Base-by-base conservation (phyloP, 306 rosid genomes). In the Ammopiptanthus mongolicus region DNA sequence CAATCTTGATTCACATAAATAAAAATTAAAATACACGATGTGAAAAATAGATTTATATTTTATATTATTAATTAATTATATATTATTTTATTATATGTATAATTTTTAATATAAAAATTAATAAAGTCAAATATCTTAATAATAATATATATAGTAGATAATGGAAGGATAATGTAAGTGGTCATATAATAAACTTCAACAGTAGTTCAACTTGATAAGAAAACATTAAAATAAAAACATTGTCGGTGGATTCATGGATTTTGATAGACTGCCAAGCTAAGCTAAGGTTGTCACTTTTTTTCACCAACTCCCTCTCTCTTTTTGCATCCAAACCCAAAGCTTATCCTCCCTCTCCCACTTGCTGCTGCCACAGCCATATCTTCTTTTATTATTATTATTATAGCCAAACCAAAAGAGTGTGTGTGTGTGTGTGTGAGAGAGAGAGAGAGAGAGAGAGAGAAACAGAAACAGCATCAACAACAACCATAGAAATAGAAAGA, bases 201-300 rank as follows among this genome's bases (percentile, higher is more conserved):
- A n/a, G n/a, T n/a, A n/a, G n/a, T n/a, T n/a, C n/a, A n/a, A 25
- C 1, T 25, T 33, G 7, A 33, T 4, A 33, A 33, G 37, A 33
- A 14, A 55, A 1, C 15, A 41, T 42, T 74, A 74, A 69, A 77
- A 69, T 46, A 83, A 51, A 55, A 80, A 44, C 15, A 53, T 50
- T 85, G 93, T 90, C 93, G 96, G 96, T 90, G 93, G 86, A 12
- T 73, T 78, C 67, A 47, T 72, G 71, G 48, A 63, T 75, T 86
- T 61, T 81, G 68, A 74, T 78, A 73, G 76, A 62, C 79, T 71
- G 85, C 78, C 77, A 79, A 90, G 88, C 83, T 64, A 78, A 41
- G 47, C 74, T 55, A 73, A 78, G 82, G 78, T 76, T 81, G 68
- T 22, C 85, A 25, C 76, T 61, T 79, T 76, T 60, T 39, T 50